Evolutionary conservation across 2,329 filamentous ascomycete species (phyloP).

Genomic region (Botryotinia narcissicola): DNA sequence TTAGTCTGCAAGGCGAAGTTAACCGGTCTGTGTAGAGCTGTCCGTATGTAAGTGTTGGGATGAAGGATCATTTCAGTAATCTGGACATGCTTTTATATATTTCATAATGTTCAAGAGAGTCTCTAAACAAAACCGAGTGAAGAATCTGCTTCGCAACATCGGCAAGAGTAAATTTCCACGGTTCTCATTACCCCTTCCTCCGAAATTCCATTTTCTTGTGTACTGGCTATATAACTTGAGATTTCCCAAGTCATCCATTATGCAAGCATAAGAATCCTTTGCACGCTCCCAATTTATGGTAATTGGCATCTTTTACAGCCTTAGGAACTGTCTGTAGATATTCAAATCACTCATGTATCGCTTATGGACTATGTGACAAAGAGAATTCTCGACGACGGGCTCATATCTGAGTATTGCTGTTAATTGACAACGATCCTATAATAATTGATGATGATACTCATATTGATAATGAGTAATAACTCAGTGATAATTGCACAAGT

Average conservation of each 20-base stretch:
- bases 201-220: background rate
- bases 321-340: background rate
- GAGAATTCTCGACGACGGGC: background rate
- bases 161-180: background rate
- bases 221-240: background rate
- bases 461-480: background rate
- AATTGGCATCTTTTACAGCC: background rate
- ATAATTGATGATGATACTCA: background rate
- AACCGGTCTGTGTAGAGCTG: accelerated
- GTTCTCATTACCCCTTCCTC: background rate
- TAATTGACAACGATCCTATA: background rate
- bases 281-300: background rate
- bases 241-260: background rate
- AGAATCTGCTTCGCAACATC: background rate
- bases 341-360: background rate
- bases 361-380: background rate
- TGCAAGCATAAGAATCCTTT: background rate
- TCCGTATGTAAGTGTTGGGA: background rate
- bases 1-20: background rate
- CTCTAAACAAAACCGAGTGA: accelerated
- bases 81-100: background rate
- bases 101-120: background rate
- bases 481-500: background rate
- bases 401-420: background rate
- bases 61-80: background rate